Percentiles rank a stretch among this genome's conserved stretches.
phyloP scores from a whole-genome alignment of 1,284 basidiomycete species.

The Erythrobasidium hasegawianum region DNA sequence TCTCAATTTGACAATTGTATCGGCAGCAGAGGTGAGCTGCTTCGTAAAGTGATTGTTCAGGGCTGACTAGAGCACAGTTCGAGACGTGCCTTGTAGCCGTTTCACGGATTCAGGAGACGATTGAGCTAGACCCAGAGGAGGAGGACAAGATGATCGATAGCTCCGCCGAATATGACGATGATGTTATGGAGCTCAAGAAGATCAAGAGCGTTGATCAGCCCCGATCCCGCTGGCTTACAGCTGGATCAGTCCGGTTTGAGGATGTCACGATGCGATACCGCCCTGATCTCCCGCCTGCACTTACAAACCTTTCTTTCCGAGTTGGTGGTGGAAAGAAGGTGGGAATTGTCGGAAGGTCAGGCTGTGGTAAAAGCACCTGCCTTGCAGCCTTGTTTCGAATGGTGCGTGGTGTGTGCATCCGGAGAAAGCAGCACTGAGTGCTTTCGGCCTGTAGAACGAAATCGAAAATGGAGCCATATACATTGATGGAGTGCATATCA shows the following conservation, averaged over 20 bases:
- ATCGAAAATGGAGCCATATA: conserved; percentile 54
- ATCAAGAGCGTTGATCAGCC: no score
- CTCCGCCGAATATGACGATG: conserved; percentile 63
- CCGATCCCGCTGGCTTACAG: conserved; percentile 23
- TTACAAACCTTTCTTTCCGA: conserved; percentile 67
- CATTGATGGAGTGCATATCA: conserved; percentile 79
- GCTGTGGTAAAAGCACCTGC: conserved; percentile 82
- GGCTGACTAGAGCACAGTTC: conserved; percentile 10
- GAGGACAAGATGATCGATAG: conserved; percentile 46
- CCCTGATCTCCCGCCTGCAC: conserved; percentile 53
- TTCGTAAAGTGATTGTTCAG: no score
- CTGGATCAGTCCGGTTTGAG: conserved; percentile 33
- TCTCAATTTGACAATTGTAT: conserved; percentile 14
- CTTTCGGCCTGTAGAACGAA: conserved; percentile 54
- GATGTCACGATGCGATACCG: conserved; percentile 38
- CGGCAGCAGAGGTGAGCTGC: conserved; percentile 23
- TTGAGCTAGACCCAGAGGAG: conserved; percentile 67
- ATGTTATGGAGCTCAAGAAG: conserved; percentile 65
- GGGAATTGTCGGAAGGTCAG: conserved; percentile 80
- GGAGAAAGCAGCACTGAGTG: conserved; percentile 33
- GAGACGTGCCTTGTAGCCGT: conserved; percentile 61
- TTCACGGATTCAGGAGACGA: conserved; percentile 58
- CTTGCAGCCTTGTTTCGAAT: conserved; percentile 31
- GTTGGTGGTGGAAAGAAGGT: conserved; percentile 70
- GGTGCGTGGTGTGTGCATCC: conserved; percentile 4